These are phyloP conservation scores for Talaromyces wortmannii DNA, from an alignment of 495 filamentous ascomycete species.

Conservation along the genomic window DNA sequence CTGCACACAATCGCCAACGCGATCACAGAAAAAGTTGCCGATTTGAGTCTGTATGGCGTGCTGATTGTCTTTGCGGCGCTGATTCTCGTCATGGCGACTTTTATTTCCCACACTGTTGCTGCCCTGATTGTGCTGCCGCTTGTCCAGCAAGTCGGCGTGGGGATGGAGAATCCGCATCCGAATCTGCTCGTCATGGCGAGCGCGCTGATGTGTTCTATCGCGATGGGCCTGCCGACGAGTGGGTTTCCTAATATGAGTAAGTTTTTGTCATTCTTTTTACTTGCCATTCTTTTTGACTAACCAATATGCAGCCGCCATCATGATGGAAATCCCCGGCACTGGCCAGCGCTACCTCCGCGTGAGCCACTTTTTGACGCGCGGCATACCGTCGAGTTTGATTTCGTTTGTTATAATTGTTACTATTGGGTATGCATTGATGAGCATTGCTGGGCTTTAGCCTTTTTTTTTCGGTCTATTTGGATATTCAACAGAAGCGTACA, in stretches of 20 bases:
- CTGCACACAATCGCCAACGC: conserved; percentile 74
- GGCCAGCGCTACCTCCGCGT: conserved; percentile 89
- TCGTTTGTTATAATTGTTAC: conserved; percentile 78
- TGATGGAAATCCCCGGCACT: conserved; percentile 93
- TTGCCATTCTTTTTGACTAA: conserved; percentile 6
- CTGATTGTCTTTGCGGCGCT: conserved; percentile 78
- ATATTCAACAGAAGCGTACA: neutral
- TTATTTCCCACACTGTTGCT: conserved; percentile 96
- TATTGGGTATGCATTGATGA: conserved; percentile 82
- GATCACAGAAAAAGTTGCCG: conserved; percentile 68
- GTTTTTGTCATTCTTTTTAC: conserved; percentile 23
- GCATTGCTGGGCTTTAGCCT: conserved; percentile 59
- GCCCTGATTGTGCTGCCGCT: conserved; percentile 92
- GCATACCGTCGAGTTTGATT: conserved; percentile 78
- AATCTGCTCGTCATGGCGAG: conserved; percentile 89
- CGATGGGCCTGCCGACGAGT: conserved; percentile 89
- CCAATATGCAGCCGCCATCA: conserved; percentile 70
- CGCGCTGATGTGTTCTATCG: conserved; percentile 61
- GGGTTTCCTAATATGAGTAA: conserved; percentile 99
- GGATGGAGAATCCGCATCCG: conserved; percentile 83
- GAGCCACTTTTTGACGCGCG: conserved; percentile 86
- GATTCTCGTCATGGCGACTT: conserved; percentile 91
- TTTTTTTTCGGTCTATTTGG: neutral
- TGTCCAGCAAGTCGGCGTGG: conserved; percentile 74
- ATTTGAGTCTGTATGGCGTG: conserved; percentile 79